phyloP scores from a whole-genome alignment of 257 asterid species.

The Sherardia arvensis region DNA sequence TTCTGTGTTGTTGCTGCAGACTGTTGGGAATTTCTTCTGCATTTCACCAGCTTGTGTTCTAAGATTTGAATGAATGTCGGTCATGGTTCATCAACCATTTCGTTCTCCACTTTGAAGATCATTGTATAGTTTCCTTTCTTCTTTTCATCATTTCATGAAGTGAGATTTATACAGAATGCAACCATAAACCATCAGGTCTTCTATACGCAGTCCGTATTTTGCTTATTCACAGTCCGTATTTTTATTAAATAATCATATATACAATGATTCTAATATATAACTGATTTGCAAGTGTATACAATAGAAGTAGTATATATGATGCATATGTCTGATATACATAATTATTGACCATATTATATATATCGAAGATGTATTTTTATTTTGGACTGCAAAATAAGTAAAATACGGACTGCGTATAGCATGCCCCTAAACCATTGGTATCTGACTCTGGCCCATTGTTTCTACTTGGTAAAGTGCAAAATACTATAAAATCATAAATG shows the following conservation, averaged over 20 bases:
- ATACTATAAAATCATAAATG: neutral
- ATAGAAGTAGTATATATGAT: too few relatives aligned
- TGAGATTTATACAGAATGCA: neutral
- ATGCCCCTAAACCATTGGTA: neutral
- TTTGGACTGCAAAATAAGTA: too few relatives aligned
- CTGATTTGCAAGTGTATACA: too few relatives aligned
- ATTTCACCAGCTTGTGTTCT: neutral
- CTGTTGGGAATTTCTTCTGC: neutral
- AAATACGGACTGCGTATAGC: too few relatives aligned
- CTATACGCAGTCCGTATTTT: too few relatives aligned
- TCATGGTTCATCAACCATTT: neutral
- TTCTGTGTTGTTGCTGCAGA: neutral
- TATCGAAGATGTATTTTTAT: too few relatives aligned
- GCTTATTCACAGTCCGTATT: too few relatives aligned
- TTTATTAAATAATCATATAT: too few relatives aligned
- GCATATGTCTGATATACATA: too few relatives aligned
- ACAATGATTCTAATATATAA: too few relatives aligned
- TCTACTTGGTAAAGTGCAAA: neutral
- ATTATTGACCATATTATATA: too few relatives aligned
- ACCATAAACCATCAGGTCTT: neutral
- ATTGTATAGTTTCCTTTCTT: neutral
- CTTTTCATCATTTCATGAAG: neutral
- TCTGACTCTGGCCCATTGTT: too few relatives aligned
- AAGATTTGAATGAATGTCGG: neutral
- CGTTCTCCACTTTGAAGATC: neutral